Evolutionary conservation across 1,284 basidiomycete species (phyloP).

Genomic region (Lentinula novae-zelandiae): DNA sequence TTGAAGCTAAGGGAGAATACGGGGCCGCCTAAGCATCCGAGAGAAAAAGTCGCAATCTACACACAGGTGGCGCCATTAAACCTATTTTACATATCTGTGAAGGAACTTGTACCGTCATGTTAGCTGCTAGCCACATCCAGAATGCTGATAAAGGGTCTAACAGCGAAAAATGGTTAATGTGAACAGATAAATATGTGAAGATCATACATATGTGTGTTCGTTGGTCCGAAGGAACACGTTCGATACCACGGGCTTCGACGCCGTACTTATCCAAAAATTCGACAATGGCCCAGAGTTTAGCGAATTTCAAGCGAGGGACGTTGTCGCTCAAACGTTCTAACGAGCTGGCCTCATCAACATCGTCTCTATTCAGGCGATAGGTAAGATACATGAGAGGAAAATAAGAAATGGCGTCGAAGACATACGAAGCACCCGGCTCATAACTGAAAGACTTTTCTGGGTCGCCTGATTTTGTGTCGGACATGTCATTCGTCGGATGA

Average conservation of each 20-base stretch:
- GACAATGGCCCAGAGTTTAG: not conserved
- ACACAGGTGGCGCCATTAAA: not conserved
- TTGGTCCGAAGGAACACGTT: not conserved
- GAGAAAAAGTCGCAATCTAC: constrained; percentile 3
- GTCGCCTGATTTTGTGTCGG: not conserved
- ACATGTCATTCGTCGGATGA: not conserved
- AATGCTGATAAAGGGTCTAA: not conserved
- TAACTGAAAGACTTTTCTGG: not conserved
- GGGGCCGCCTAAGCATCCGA: not conserved
- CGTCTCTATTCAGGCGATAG: not conserved
- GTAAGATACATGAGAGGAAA: not conserved
- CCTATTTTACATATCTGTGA: no score
- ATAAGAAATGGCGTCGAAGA: no score
- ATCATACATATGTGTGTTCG: not conserved
- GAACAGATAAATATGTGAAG: no score
- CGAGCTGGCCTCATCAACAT: not conserved
- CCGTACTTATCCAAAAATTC: not conserved
- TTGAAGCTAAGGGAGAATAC: constrained; percentile 39
- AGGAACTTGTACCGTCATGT: not conserved
- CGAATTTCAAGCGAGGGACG: not conserved
- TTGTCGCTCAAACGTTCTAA: not conserved
- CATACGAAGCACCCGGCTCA: not conserved
- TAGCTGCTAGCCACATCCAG: constrained; percentile 7
- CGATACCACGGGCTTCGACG: not conserved
- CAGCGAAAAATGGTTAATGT: not conserved